Base-by-base conservation (phyloP, 2,329 filamentous ascomycete genomes). In the Didymella glomerata region DNA sequence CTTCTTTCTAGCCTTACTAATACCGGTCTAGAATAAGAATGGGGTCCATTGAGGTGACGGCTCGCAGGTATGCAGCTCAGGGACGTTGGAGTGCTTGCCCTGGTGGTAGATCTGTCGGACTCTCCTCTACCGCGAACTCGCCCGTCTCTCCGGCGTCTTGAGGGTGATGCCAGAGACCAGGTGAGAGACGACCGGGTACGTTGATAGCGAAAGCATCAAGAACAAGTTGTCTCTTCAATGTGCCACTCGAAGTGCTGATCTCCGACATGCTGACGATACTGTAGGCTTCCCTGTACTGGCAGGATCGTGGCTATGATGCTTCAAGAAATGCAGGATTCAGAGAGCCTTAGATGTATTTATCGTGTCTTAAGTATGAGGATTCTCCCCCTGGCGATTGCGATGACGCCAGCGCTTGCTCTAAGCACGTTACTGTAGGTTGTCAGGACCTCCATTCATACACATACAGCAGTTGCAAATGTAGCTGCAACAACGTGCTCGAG, bases 141-240 rank as follows among this genome's bases (percentile, higher is more conserved):
- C 32, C 32, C n/a, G n/a, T n/a, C n/a, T n/a, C n/a, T n/a, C n/a
- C 54, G 6, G 20, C 24, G 10, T 48, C 34, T 30, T 45, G 20
- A 16, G 50, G 27, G 34, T 48, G 30, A 18, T 36, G 48, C 36
- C 42, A 53, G 5, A 58, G 49, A 6, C 56, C 50, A 24, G 49
- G 45, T 6, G 45, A 36, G 18, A 54, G 56, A 32, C 54, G 56
- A 36, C 16, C 18, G 40, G 51, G 57, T 14, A 51, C 41, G 20
- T 55, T 51, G 24, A 51, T 55, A 10, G 41, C 50, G 36, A 60
- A 51, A 16, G 51, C 46, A 30, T 60, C 51, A 16, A 50, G 32
- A 11, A 55, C 30, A 4, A 60, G 38, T 4, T 51, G 36, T 16
- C 5, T 36, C 32, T 44, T 51, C 32, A 11, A 13, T 8, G 18